phyloP scores from a whole-genome alignment of 345 rosid genomes.

The Populus nigra region DNA sequence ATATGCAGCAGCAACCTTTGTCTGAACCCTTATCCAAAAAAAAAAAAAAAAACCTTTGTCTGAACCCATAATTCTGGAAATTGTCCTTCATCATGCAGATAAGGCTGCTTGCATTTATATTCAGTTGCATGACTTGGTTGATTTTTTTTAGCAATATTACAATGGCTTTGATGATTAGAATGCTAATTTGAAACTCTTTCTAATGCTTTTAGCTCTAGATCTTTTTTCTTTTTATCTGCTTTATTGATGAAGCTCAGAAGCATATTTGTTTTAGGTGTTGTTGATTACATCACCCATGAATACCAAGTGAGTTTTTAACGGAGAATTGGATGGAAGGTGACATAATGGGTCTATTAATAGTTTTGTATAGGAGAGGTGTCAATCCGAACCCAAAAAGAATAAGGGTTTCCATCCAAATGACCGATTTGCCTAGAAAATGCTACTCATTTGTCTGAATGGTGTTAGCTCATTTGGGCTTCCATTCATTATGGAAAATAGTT shows the following conservation, averaged over 20 bases:
- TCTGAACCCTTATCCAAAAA: not conserved
- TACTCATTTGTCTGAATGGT: not conserved
- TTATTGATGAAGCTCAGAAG: not conserved
- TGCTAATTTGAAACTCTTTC: constrained; percentile 1
- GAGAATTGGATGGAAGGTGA: too few relatives aligned
- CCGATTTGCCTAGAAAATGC: not conserved
- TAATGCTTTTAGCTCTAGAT: not conserved
- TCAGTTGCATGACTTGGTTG: not conserved
- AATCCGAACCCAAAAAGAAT: too few relatives aligned
- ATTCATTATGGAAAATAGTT: not conserved
- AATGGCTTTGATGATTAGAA: not conserved
- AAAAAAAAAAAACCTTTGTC: too few relatives aligned
- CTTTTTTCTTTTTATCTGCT: not conserved
- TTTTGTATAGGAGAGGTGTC: too few relatives aligned
- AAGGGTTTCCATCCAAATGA: too few relatives aligned
- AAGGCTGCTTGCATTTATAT: not conserved
- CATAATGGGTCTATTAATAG: too few relatives aligned
- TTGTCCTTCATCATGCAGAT: not conserved
- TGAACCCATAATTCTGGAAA: not conserved
- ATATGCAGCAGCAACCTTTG: not conserved
- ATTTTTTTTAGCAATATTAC: not conserved
- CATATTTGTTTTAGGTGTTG: not conserved
- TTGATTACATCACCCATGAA: not conserved
- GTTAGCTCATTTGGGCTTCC: not conserved
- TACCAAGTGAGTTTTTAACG: too few relatives aligned